Evolutionary conservation across 441 rosid genomes (phyloP), one percentile per base, ranked within the genome.

Genomic region (Brassica hybrid): DNA sequence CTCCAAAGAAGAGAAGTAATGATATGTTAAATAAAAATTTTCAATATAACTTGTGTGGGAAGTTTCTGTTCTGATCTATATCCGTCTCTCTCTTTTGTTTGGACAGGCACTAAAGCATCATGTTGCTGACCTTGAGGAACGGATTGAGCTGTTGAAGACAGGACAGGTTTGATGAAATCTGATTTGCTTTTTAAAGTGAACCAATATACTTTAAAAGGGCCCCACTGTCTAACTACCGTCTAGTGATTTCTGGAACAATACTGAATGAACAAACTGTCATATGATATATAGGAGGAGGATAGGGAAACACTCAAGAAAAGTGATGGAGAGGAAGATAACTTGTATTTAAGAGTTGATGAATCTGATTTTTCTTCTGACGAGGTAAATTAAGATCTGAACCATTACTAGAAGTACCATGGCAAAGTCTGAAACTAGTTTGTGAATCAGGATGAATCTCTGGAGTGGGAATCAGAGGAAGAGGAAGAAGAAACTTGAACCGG

Each of bases 1-100:
- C 93, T 94, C 80, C 98, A 92, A 74, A 92, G 98, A 75, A 87
- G 89, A 45, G 98, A 91, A 90, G 97, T 92, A 86, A 78, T 23
- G 57, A 64, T 75, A 38, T 48, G 17, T 45, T 9, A 38, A 43
- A 41, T 10, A 38, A 38, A 38, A n/a, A 1, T 60, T 14, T 14
- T 21, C 79, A 9, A 2, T n/a, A 9, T 34, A 21, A 50, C 69
- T 65, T 71, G 32, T 75, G 13, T 65, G 5, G 45, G n/a, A 67
- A 41, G 71, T 4, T 67, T 60, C 3, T 48, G 60, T 80, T 67
- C 45, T 76, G 41, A 76, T 67, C 56, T 36, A 16, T 38, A 48
- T 60, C 0, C 7, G 70, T 25, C 21, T 67, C 34, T 45, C 38
- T 34, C 38, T 13, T 48, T 60, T 76, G 66, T 63, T 54, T 83